A percentile compares a stretch with the other conserved stretches of the same genome.
Conservation (phyloP, 805 yeast genomes). For the Candida peoriensis region DNA sequence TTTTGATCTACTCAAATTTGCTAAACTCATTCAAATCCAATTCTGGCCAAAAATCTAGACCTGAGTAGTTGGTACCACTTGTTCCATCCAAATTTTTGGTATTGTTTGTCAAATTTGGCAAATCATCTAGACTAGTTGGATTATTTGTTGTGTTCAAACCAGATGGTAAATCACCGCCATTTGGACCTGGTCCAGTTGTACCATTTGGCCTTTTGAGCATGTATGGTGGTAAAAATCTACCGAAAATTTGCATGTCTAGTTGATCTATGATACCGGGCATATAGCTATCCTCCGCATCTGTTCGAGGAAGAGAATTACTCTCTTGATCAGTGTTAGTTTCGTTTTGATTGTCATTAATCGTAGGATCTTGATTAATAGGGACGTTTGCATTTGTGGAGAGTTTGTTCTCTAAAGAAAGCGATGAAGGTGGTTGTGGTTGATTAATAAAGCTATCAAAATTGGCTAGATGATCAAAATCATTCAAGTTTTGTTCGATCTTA, state of each 20-base stretch:
- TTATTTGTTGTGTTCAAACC: conserved; percentile 21
- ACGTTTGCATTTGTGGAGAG: not conserved
- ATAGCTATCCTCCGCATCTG: conserved; percentile 30
- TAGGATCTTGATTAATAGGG: not conserved
- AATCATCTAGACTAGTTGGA: conserved; percentile 19
- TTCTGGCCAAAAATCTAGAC: conserved; percentile 10
- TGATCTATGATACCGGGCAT: conserved; percentile 84
- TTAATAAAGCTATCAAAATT: conserved; percentile 26
- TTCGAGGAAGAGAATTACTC: not conserved
- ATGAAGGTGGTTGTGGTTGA: conserved; percentile 10
- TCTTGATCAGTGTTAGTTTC: conserved; percentile 1
- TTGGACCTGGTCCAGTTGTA: conserved; percentile 22
- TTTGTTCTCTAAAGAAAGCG: too few species aligned
- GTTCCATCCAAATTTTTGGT: not conserved
- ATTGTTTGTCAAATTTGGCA: conserved; percentile 8
- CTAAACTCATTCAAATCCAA: conserved; percentile 8
- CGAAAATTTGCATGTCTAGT: conserved; percentile 79
- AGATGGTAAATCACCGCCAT: conserved; percentile 25
- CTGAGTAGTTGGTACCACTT: conserved; percentile 1
- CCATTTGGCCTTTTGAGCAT: conserved; percentile 45
- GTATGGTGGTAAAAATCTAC: conserved; percentile 77
- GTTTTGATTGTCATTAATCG: not conserved
- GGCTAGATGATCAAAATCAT: conserved; percentile 24
- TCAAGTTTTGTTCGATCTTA: conserved; percentile 19
- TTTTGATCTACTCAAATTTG: too few species aligned